These are phyloP conservation scores for Trametes sp. DNA, from an alignment of 1,284 basidiomycete genomes.

Conservation along the genomic window DNA sequence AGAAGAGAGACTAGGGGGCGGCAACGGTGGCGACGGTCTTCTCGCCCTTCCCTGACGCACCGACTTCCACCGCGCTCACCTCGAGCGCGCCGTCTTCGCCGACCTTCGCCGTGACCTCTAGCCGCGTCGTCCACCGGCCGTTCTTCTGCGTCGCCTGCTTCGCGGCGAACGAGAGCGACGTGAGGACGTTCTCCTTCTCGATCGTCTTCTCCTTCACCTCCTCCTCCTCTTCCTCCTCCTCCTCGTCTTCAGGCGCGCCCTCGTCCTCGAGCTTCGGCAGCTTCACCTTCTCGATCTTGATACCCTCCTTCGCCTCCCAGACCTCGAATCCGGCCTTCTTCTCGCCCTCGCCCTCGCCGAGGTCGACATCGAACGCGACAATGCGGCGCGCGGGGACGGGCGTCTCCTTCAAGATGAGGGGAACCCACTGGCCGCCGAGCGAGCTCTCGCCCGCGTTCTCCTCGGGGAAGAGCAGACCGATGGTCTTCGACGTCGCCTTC, in stretches of 20 bases:
- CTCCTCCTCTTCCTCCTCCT: conserved; percentile 52
- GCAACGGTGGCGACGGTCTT: conserved; percentile 37
- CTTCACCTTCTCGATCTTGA: conserved; percentile 78
- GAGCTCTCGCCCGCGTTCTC: conserved; percentile 51
- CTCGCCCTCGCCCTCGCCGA: conserved; percentile 55
- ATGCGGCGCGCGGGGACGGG: conserved; percentile 81
- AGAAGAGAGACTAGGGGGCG: conserved; percentile 24
- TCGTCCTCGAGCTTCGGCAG: conserved; percentile 56
- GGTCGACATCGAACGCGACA: conserved; percentile 73
- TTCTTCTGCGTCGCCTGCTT: conserved; percentile 57
- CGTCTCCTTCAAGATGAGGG: conserved; percentile 76
- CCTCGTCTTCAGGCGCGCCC: conserved; percentile 60
- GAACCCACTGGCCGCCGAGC: conserved; percentile 70
- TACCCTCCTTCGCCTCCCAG: conserved; percentile 86
- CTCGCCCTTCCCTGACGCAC: conserved; percentile 47
- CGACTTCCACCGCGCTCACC: conserved; percentile 56
- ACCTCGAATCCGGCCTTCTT: conserved; percentile 79
- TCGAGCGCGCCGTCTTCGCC: conserved; percentile 60
- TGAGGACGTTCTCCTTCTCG: conserved; percentile 67
- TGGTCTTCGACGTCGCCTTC: conserved; percentile 68
- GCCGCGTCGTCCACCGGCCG: conserved; percentile 57
- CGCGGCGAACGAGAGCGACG: conserved; percentile 60
- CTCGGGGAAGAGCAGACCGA: conserved; percentile 86
- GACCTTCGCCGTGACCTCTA: conserved; percentile 73
- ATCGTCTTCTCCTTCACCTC: conserved; percentile 75